A percentile compares a stretch with the other conserved stretches of the same genome.
Evolutionary conservation across 2,329 filamentous ascomycete species (phyloP).

Genomic region (Cercospora sp.): DNA sequence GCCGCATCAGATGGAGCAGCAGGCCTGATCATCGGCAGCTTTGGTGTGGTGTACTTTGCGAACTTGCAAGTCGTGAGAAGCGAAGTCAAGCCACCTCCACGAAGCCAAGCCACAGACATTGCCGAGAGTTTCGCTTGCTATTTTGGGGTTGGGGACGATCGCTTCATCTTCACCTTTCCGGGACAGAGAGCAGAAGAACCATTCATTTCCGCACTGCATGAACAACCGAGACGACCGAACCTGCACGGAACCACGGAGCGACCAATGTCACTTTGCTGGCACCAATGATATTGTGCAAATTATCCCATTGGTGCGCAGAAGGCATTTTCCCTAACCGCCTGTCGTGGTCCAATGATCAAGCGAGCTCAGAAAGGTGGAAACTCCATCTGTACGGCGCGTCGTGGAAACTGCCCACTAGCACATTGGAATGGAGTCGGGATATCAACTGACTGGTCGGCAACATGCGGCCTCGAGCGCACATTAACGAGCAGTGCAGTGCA

Average conservation of each 20-base stretch:
- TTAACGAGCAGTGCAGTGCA: background rate
- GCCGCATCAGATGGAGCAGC: background rate
- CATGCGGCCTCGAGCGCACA: background rate
- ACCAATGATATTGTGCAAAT: background rate
- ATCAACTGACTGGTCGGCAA: background rate
- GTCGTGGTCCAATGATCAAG: constrained; percentile 3
- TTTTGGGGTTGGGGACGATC: background rate
- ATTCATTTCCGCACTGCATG: background rate
- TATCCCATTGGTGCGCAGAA: constrained; percentile 2
- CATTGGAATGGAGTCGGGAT: background rate
- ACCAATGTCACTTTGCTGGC: background rate
- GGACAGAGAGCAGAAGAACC: background rate
- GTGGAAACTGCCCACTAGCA: background rate
- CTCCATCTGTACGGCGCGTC: background rate
- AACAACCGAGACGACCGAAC: background rate
- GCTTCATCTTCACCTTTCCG: background rate
- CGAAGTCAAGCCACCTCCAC: background rate
- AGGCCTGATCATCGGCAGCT: background rate
- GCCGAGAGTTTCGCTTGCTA: background rate
- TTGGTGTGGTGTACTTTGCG: background rate
- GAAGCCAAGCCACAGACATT: background rate
- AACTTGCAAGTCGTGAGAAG: background rate
- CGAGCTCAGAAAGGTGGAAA: background rate
- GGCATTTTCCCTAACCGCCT: constrained; percentile 7
- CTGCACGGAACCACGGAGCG: background rate